phyloP scores from a whole-genome alignment of 352 stramenopile genomes.

The Pythium chondricola region DNA sequence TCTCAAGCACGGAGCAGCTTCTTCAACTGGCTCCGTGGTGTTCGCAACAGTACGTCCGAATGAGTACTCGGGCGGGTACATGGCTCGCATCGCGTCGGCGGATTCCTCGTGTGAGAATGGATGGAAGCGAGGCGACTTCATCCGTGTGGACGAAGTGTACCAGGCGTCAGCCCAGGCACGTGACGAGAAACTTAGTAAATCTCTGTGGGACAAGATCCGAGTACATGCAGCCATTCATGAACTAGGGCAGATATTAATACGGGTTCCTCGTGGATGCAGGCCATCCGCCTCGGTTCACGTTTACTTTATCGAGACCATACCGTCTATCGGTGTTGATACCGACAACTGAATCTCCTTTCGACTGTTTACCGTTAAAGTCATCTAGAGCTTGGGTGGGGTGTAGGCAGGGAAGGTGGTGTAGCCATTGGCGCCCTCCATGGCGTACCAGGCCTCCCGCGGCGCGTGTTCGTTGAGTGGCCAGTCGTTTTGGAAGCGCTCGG shows the following conservation, averaged over 20 bases:
- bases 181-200: slow-evolving; percentile 15
- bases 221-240: slow-evolving; percentile 10
- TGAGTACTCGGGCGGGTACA: slow-evolving; percentile 20
- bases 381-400: too few relatives aligned
- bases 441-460: not conserved
- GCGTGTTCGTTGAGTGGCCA: slow-evolving; percentile 24
- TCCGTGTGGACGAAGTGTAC: slow-evolving; percentile 20
- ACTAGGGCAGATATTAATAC: too few relatives aligned
- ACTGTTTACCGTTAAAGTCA: too few relatives aligned
- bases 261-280: too few relatives aligned
- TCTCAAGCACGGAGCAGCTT: not conserved
- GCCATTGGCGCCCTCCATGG: not conserved
- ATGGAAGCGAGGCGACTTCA: slow-evolving; percentile 19
- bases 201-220: slow-evolving; percentile 25
- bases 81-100: slow-evolving; percentile 21
- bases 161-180: slow-evolving; percentile 11
- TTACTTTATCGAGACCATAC: too few relatives aligned
- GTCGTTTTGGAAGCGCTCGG: slow-evolving; percentile 18
- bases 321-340: too few relatives aligned
- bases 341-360: too few relatives aligned
- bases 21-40: not conserved
- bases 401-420: not conserved
- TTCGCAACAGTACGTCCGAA: slow-evolving; percentile 7
- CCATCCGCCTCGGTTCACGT: too few relatives aligned
- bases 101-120: slow-evolving; percentile 8